phyloP scores from a whole-genome alignment of 2,329 filamentous ascomycete genomes.

The Neopestalotiopsis sp. region DNA sequence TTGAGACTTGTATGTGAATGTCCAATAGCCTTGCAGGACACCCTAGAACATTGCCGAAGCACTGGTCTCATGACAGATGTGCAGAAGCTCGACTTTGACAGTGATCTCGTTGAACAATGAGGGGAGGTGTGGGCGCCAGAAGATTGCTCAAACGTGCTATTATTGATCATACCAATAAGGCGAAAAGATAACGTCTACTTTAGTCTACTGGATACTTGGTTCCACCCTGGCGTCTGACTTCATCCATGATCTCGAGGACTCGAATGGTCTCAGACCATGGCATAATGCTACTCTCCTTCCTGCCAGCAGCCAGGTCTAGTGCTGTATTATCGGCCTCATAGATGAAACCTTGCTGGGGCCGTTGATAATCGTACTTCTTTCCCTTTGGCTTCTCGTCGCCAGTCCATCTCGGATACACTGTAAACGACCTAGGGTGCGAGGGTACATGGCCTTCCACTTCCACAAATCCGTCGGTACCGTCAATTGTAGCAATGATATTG shows the following conservation, averaged over 20 bases:
- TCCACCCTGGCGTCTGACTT: slow-evolving; percentile 39
- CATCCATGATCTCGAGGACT: slow-evolving; percentile 52
- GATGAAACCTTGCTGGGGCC: slow-evolving; percentile 43
- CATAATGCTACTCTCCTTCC: slow-evolving; percentile 45
- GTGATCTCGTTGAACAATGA: no score
- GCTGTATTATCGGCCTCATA: slow-evolving; percentile 52
- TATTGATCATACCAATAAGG: no score
- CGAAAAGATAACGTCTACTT: not conserved
- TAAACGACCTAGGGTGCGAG: slow-evolving; percentile 41
- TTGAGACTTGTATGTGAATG: no score
- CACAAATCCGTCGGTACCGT: slow-evolving; percentile 44
- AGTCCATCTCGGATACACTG: slow-evolving; percentile 35
- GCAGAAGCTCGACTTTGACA: no score
- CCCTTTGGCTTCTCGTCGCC: slow-evolving; percentile 28
- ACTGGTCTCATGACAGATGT: no score
- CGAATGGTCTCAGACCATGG: slow-evolving; percentile 51
- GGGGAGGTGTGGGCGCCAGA: no score
- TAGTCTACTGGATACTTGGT: slow-evolving; percentile 20
- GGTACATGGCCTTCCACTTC: slow-evolving; percentile 39
- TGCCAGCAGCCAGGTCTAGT: slow-evolving; percentile 42
- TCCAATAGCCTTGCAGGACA: no score
- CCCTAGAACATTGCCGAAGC: no score
- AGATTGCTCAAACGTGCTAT: no score
- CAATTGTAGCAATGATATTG: slow-evolving; percentile 41
- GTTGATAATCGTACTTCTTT: slow-evolving; percentile 42